These are phyloP conservation scores for Puccinia novopanici DNA, from an alignment of 1,284 basidiomycete species.

Conservation along the genomic window DNA sequence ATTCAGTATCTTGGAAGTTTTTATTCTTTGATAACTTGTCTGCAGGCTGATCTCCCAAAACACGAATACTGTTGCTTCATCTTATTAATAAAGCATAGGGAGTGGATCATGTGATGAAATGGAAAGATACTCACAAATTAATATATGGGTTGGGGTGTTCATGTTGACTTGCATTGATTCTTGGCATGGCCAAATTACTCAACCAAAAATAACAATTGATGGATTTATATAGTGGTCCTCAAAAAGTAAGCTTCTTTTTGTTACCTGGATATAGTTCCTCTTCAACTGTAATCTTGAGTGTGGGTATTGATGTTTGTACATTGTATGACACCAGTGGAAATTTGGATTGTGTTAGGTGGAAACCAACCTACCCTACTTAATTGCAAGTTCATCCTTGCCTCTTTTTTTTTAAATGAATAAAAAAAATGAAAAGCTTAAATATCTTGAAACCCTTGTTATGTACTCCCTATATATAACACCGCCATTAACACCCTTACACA, in stretches of 20 bases:
- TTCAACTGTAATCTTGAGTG: neutral
- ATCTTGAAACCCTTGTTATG: no score
- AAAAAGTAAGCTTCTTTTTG: neutral
- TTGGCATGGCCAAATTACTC: neutral
- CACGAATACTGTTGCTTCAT: constrained; percentile 19
- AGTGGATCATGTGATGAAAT: neutral
- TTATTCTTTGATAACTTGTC: constrained; percentile 7
- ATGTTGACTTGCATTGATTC: constrained; percentile 27
- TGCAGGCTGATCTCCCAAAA: constrained; percentile 27
- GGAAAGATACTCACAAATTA: constrained; percentile 22
- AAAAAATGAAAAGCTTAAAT: no score
- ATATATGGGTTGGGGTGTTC: constrained; percentile 46
- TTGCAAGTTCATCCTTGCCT: neutral
- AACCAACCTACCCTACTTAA: neutral
- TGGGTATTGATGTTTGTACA: neutral
- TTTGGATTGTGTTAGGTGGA: neutral
- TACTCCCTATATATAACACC: no score
- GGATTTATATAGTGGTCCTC: neutral
- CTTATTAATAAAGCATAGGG: neutral
- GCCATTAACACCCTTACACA: no score
- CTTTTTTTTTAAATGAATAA: no score
- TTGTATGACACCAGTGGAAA: neutral
- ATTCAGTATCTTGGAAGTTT: neutral
- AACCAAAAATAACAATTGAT: neutral
- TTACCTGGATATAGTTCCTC: neutral